Evolutionary conservation across 1,139 yeast genomes (phyloP).

Genomic region (Pichia sp.): DNA sequence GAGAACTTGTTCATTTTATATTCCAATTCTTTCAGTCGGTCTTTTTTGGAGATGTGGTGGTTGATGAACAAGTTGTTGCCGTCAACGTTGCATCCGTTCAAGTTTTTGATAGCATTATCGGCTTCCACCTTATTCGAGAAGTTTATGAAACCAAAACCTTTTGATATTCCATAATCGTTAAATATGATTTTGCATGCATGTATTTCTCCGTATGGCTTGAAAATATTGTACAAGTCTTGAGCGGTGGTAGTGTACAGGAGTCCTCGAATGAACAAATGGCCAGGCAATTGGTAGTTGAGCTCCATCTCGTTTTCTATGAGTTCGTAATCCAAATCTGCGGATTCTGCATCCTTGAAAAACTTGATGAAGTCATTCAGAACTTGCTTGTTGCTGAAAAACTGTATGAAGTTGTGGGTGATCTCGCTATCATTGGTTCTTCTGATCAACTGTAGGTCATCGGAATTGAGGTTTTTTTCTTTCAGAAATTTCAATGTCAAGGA

Average conservation of each 20-base stretch:
- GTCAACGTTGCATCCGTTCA: constrained; percentile 38
- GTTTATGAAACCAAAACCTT: constrained; percentile 48
- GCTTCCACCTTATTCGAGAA: constrained; percentile 41
- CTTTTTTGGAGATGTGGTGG: constrained; percentile 51
- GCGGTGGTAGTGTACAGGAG: constrained; percentile 39
- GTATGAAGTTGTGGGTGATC: constrained; percentile 15
- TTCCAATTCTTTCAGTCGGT: constrained; percentile 37
- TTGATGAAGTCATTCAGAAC: constrained; percentile 18
- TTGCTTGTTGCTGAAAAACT: constrained; percentile 16
- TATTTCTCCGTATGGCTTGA: constrained; percentile 42
- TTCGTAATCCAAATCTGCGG: constrained; percentile 14
- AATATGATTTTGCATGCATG: constrained; percentile 42
- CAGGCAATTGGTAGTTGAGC: constrained; percentile 52
- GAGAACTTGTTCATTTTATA: constrained; percentile 38
- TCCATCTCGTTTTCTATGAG: constrained; percentile 37
- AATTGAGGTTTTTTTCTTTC: constrained; percentile 1
- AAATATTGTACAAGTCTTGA: constrained; percentile 38
- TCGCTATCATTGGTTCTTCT: constrained; percentile 15
- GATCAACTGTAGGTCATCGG: constrained; percentile 8
- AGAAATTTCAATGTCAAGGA: constrained; percentile 8
- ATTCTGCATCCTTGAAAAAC: constrained; percentile 13
- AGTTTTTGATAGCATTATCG: constrained; percentile 39
- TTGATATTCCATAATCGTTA: constrained; percentile 40
- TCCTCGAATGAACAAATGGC: constrained; percentile 55
- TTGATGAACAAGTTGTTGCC: constrained; percentile 43